A percentile compares a stretch with the other conserved stretches of the same genome.
Conservation (phyloP, 345 rosid genomes). For the Sonneratia caseolaris region DNA sequence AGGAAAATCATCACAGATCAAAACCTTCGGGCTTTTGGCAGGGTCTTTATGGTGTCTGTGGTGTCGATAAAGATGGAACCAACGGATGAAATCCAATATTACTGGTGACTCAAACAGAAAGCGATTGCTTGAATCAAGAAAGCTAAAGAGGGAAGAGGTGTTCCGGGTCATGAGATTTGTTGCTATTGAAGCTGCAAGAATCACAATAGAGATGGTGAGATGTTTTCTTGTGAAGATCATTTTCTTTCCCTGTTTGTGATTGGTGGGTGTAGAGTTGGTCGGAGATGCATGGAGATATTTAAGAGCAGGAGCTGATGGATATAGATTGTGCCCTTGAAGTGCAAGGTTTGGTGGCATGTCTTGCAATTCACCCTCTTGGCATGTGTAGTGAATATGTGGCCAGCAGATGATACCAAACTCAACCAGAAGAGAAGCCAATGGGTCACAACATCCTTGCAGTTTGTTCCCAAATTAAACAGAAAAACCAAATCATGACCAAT, state of each 20-base stretch:
- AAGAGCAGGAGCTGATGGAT: neutral
- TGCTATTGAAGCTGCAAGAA: conserved; percentile 35
- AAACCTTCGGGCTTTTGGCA: conserved; percentile 14
- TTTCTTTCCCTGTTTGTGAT: neutral
- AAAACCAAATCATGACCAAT: neutral
- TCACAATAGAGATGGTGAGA: conserved; percentile 26
- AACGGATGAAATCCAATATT: neutral
- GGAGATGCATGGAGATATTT: neutral
- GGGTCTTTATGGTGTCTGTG: conserved; percentile 20
- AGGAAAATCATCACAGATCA: conserved; percentile 68
- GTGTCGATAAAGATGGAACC: neutral
- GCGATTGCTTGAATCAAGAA: neutral
- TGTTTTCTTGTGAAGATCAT: conserved; percentile 25
- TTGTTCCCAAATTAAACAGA: too few species aligned
- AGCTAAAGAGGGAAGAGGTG: conserved; percentile 10
- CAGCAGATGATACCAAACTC: neutral
- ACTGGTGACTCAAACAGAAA: conserved; percentile 11
- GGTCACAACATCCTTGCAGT: neutral
- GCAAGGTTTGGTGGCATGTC: conserved; percentile 66
- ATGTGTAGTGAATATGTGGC: neutral
- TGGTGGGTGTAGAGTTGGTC: conserved; percentile 7
- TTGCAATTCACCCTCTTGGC: conserved; percentile 70
- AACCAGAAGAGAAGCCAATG: neutral
- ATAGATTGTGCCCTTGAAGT: conserved; percentile 48
- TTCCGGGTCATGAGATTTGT: conserved; percentile 16